Percentiles rank a stretch among this genome's conserved stretches.
Conservation (phyloP, 2,329 filamentous ascomycete species). For the Ceratocystis variospora region DNA sequence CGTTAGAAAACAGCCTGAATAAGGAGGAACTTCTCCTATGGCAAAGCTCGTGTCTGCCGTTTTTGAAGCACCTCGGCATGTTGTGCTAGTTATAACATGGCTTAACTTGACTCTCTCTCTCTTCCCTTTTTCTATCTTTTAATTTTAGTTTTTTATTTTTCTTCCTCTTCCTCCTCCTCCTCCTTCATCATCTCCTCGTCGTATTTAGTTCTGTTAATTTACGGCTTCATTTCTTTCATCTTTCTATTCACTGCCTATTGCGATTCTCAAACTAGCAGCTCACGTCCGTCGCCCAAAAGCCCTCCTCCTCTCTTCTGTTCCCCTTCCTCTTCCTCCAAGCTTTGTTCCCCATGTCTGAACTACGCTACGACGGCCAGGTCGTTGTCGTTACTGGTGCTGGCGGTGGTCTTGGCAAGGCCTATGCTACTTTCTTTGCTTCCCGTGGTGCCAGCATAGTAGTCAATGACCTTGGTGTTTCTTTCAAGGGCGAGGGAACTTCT, state of each 20-base stretch:
- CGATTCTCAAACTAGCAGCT: background rate
- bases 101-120: background rate
- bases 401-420: constrained; percentile 66
- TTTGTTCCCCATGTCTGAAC: constrained; percentile 42
- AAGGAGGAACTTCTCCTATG: background rate
- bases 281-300: background rate
- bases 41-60: background rate
- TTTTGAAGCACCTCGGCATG: constrained; percentile 4
- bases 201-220: no score
- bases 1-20: background rate
- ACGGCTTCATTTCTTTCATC: no score
- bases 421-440: constrained; percentile 79
- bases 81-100: background rate
- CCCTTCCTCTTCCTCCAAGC: background rate
- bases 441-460: constrained; percentile 90
- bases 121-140: background rate
- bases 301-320: no score
- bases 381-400: constrained; percentile 73
- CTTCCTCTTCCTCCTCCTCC: background rate
- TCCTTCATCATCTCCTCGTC: no score
- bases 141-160: background rate
- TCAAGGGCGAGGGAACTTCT: constrained; percentile 82
- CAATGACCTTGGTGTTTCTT: constrained; percentile 86
- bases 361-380: constrained; percentile 74
- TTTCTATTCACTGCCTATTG: no score